Percentiles rank a stretch among this genome's conserved stretches.
phyloP scores from a whole-genome alignment of 1,139 yeast genomes.

The Scheffersomyces parashehatae region DNA sequence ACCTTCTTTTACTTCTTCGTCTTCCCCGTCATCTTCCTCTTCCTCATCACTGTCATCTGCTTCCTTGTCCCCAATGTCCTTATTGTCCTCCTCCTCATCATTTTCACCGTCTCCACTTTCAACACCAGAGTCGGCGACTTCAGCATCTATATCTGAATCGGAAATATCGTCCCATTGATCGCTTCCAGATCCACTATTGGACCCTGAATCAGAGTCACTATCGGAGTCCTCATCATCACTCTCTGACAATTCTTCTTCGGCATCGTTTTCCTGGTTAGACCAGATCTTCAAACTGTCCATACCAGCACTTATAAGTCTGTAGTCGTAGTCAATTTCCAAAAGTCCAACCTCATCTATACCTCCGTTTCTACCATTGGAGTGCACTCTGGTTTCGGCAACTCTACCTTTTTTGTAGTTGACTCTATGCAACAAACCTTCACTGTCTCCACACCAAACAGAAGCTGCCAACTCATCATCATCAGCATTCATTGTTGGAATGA shows the following conservation, averaged over 20 bases:
- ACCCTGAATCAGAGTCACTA: constrained; percentile 20
- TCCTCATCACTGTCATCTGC: constrained; percentile 12
- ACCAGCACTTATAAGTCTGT: constrained; percentile 77
- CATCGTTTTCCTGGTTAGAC: constrained; percentile 39
- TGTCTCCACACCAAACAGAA: constrained; percentile 80
- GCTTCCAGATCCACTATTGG: constrained; percentile 6
- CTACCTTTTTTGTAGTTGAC: constrained; percentile 66
- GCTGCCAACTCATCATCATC: constrained; percentile 52
- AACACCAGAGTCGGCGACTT: constrained; percentile 6
- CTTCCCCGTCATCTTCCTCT: constrained; percentile 15
- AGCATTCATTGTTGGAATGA: constrained; percentile 74
- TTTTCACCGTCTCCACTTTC: constrained; percentile 11
- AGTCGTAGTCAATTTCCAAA: constrained; percentile 77
- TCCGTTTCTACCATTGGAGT: constrained; percentile 47
- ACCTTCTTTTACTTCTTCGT: constrained; percentile 14
- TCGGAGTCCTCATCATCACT: constrained; percentile 20
- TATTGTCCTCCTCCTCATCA: constrained; percentile 10
- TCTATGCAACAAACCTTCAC: constrained; percentile 76
- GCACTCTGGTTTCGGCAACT: constrained; percentile 66
- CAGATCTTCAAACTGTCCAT: constrained; percentile 81
- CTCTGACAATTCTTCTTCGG: constrained; percentile 13
- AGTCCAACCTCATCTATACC: constrained; percentile 63
- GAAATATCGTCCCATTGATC: constrained; percentile 5
- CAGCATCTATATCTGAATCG: constrained; percentile 11
- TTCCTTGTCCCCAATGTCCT: constrained; percentile 6